phyloP scores from a whole-genome alignment of 2,329 filamentous ascomycete genomes.

The Beauveria bassiana region DNA sequence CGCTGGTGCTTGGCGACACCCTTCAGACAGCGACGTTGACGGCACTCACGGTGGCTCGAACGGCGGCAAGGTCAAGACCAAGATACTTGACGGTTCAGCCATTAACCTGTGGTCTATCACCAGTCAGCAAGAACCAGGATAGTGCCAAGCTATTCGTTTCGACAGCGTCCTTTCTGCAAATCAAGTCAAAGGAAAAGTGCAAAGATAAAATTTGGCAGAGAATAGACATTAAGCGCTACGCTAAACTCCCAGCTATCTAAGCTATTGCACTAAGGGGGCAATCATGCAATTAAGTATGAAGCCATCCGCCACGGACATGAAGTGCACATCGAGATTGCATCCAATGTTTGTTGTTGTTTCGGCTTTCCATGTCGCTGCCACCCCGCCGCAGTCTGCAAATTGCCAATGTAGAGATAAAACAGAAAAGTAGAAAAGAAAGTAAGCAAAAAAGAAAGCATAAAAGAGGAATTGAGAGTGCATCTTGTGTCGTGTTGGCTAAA shows the following conservation, averaged over 20 bases:
- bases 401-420: constrained; percentile 3
- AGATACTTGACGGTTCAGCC: constrained; percentile 1
- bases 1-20: constrained; percentile 44
- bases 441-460: not conserved
- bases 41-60: not conserved
- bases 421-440: not conserved
- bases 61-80: not conserved
- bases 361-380: not conserved
- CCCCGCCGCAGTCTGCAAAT: not conserved
- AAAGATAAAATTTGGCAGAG: not conserved
- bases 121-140: not conserved
- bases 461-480: not conserved
- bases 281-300: not conserved
- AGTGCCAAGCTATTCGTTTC: not conserved
- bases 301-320: no score
- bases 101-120: constrained; percentile 10
- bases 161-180: not conserved
- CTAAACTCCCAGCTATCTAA: constrained; percentile 5
- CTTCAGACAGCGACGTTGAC: constrained; percentile 12
- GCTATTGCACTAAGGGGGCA: not conserved
- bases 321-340: not conserved
- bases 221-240: constrained; percentile 11
- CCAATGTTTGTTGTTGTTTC: not conserved
- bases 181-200: not conserved
- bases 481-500: not conserved